Percentiles rank a stretch among this genome's conserved stretches.
These are phyloP conservation scores for Cladosporium sp. DNA, from an alignment of 2,329 filamentous ascomycete genomes.

Conservation along the genomic window DNA sequence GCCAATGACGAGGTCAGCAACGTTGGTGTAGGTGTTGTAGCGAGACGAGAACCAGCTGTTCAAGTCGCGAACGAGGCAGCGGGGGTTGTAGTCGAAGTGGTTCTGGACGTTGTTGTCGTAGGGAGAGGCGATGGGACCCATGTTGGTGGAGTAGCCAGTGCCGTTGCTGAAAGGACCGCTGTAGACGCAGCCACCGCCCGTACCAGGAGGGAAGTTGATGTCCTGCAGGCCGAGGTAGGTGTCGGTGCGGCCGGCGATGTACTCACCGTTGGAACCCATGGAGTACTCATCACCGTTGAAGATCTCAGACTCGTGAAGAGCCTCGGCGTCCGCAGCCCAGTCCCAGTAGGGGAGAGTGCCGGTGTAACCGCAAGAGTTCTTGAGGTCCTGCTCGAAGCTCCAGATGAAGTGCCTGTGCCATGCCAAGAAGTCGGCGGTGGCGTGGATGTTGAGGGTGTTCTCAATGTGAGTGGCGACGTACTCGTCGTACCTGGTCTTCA, in stretches of 20 bases:
- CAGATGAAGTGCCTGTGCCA: slow-evolving; percentile 43
- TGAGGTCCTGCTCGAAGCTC: slow-evolving; percentile 41
- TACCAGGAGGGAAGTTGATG: slow-evolving; percentile 44
- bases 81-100: slow-evolving; percentile 23
- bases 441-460: slow-evolving; percentile 30
- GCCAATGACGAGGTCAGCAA: slow-evolving; percentile 24
- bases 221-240: slow-evolving; percentile 25
- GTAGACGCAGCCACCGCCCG: slow-evolving; percentile 53
- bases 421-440: slow-evolving; percentile 32
- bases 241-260: slow-evolving; percentile 23
- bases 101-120: slow-evolving; percentile 28
- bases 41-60: slow-evolving; percentile 19
- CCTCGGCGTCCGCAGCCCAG: slow-evolving; percentile 27
- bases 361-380: slow-evolving; percentile 41
- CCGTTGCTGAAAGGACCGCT: slow-evolving; percentile 49
- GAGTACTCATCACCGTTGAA: slow-evolving; percentile 53
- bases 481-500: slow-evolving; percentile 29
- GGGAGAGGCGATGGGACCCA: slow-evolving; percentile 28
- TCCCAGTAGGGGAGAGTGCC: slow-evolving; percentile 33
- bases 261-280: slow-evolving; percentile 30
- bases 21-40: slow-evolving; percentile 22
- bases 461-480: slow-evolving; percentile 33
- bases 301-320: slow-evolving; percentile 41
- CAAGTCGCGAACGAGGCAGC: slow-evolving; percentile 22
- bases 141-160: slow-evolving; percentile 29